Conservation (phyloP, 768 basidiomycete genomes). For the Rhodotorula toruloides region DNA sequence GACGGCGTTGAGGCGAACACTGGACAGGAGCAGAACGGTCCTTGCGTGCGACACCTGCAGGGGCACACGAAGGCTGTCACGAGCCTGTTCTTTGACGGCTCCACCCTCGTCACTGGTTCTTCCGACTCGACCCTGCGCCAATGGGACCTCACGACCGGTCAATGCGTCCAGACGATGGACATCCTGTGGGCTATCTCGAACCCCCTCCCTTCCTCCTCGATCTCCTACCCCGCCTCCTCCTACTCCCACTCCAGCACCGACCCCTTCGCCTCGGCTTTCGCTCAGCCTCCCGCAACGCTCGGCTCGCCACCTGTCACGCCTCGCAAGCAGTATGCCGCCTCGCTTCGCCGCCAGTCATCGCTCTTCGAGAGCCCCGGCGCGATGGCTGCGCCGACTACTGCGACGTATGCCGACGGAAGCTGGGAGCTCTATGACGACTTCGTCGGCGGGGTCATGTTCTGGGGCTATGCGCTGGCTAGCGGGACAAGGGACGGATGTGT, state of each 20-base stretch:
- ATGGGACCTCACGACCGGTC: constrained; percentile 95
- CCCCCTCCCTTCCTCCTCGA: constrained; percentile 51
- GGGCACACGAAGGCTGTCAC: constrained; percentile 93
- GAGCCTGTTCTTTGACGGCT: constrained; percentile 89
- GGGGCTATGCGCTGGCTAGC: constrained; percentile 95
- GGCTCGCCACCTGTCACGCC: constrained; percentile 12
- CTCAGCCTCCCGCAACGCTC: not conserved
- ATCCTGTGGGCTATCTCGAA: constrained; percentile 99
- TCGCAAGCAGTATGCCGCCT: constrained; percentile 35
- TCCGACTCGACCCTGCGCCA: constrained; percentile 97
- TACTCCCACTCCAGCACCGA: constrained; percentile 33
- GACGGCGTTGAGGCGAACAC: constrained; percentile 5
- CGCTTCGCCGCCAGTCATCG: constrained; percentile 43
- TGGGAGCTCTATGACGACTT: constrained; percentile 97
- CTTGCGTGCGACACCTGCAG: constrained; percentile 70
- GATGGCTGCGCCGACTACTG: constrained; percentile 55
- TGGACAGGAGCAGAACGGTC: constrained; percentile 54
- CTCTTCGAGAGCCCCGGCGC: constrained; percentile 48
- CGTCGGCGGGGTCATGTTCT: constrained; percentile 95
- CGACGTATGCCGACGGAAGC: constrained; percentile 79
- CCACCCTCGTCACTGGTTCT: constrained; percentile 88
- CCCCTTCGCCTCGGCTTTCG: constrained; percentile 21
- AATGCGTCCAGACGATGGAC: constrained; percentile 99
- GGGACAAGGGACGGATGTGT: constrained; percentile 96
- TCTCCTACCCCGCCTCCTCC: constrained; percentile 29